Conservation (phyloP, 192 early-diverging fungal genomes). For the Chytriomyces confervae region DNA sequence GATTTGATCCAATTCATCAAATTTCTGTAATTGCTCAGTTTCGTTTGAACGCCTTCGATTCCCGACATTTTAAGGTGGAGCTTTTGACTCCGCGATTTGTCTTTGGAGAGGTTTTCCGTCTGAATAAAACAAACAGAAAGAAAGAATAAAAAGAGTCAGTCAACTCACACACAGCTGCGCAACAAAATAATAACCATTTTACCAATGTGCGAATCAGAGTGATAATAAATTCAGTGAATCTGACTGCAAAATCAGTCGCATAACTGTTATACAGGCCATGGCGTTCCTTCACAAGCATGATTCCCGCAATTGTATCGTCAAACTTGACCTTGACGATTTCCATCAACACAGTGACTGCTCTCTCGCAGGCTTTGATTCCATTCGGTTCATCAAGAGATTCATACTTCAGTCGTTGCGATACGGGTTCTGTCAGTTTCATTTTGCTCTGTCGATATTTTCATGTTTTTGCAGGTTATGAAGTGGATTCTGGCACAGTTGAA, state of each 20-base stretch:
- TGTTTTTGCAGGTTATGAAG: neutral
- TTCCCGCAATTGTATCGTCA: conserved; percentile 36
- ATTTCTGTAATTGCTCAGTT: conserved; percentile 50
- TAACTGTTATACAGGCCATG: conserved; percentile 49
- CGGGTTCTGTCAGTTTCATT: conserved; percentile 22
- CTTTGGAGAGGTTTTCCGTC: conserved; percentile 13
- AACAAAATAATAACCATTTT: neutral
- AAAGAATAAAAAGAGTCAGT: neutral
- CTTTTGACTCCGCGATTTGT: conserved; percentile 26
- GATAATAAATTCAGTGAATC: conserved; percentile 50
- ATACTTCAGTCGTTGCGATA: conserved; percentile 25
- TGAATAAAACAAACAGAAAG: neutral
- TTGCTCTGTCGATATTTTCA: neutral
- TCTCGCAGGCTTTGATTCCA: conserved; percentile 55
- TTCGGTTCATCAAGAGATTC: conserved; percentile 54
- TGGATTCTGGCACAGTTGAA: neutral
- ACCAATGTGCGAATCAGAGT: conserved; percentile 17
- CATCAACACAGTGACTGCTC: conserved; percentile 34
- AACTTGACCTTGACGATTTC: conserved; percentile 1
- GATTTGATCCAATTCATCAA: conserved; percentile 62
- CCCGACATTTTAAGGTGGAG: conserved; percentile 25
- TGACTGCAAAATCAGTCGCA: conserved; percentile 47
- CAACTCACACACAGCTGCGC: conserved; percentile 53
- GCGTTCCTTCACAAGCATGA: conserved; percentile 52
- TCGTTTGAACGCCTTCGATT: conserved; percentile 55